Conservation (phyloP, 2,329 filamentous ascomycete genomes). For the Dactylonectria macrodidyma region DNA sequence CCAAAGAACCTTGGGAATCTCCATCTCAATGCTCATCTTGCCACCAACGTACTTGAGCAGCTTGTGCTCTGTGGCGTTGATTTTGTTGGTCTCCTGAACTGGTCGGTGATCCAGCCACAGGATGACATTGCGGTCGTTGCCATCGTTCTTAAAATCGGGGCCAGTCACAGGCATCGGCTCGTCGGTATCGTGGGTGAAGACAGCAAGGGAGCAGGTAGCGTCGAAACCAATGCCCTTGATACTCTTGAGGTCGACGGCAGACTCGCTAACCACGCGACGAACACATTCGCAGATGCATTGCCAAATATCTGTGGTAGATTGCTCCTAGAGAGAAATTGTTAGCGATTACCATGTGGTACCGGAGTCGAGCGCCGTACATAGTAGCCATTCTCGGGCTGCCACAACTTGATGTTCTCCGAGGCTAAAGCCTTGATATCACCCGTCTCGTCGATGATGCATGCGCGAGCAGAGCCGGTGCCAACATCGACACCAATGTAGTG, state of each 20-base stretch:
- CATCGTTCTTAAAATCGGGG: conserved; percentile 82
- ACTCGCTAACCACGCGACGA: conserved; percentile 84
- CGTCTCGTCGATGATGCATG: conserved; percentile 92
- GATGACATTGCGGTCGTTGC: conserved; percentile 93
- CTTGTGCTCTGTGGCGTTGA: conserved; percentile 94
- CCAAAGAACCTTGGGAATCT: conserved; percentile 98
- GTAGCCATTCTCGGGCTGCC: conserved; percentile 82
- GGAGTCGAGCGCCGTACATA: conserved; percentile 68
- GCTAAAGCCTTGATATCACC: conserved; percentile 88
- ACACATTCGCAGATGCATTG: conserved; percentile 92
- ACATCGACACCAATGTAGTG: conserved; percentile 92
- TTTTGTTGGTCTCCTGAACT: conserved; percentile 89
- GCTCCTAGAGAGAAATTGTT: conserved; percentile 71
- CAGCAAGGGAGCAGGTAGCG: conserved; percentile 96
- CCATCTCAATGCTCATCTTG: conserved; percentile 99
- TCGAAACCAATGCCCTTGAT: conserved; percentile 97
- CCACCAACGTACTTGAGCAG: conserved; percentile 96
- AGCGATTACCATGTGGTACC: conserved; percentile 8
- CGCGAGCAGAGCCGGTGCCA: conserved; percentile 93
- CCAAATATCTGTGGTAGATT: conserved; percentile 99
- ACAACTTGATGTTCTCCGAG: conserved; percentile 83
- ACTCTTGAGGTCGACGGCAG: conserved; percentile 80
- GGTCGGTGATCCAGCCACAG: conserved; percentile 98
- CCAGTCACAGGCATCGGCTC: conserved; percentile 93
- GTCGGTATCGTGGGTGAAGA: conserved; percentile 90